Percentiles rank a stretch among this genome's conserved stretches.
phyloP scores from a whole-genome alignment of 495 filamentous ascomycete species.

The Penicillium verhagenii region DNA sequence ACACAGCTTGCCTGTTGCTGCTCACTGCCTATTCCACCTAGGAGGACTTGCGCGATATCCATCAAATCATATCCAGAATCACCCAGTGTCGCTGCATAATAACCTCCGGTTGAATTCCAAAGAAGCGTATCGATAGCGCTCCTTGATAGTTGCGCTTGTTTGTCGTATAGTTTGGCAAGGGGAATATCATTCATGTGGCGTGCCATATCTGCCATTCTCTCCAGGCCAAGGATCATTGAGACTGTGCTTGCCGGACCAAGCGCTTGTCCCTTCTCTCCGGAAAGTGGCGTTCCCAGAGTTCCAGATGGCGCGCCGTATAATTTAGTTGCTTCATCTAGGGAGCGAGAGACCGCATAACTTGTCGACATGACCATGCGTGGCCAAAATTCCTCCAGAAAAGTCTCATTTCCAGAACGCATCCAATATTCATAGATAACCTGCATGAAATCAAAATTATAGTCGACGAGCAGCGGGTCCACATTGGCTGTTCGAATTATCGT shows the following conservation, averaged over 20 bases:
- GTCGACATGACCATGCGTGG: conserved; percentile 2
- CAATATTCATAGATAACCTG: conserved; percentile 7
- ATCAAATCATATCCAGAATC: neutral
- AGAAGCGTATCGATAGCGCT: neutral
- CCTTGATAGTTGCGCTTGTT: neutral
- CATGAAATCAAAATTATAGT: conserved; percentile 6
- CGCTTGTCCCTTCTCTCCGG: neutral
- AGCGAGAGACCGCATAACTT: neutral
- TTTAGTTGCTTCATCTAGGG: neutral
- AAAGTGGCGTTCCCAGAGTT: neutral
- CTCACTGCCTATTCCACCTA: neutral
- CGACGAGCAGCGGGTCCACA: conserved; percentile 3
- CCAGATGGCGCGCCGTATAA: neutral
- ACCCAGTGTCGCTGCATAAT: neutral
- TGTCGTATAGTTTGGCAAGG: neutral
- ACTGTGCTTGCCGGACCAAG: neutral
- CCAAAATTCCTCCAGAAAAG: conserved; percentile 3
- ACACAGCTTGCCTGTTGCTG: neutral
- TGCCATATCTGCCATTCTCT: neutral
- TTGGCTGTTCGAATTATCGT: conserved; percentile 1
- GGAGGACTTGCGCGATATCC: neutral
- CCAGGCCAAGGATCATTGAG: neutral
- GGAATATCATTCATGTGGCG: neutral
- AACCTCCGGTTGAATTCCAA: neutral
- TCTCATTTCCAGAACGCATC: conserved; percentile 5